Base-by-base conservation (phyloP, 768 basidiomycete genomes). In the Boletus reticuloceps region DNA sequence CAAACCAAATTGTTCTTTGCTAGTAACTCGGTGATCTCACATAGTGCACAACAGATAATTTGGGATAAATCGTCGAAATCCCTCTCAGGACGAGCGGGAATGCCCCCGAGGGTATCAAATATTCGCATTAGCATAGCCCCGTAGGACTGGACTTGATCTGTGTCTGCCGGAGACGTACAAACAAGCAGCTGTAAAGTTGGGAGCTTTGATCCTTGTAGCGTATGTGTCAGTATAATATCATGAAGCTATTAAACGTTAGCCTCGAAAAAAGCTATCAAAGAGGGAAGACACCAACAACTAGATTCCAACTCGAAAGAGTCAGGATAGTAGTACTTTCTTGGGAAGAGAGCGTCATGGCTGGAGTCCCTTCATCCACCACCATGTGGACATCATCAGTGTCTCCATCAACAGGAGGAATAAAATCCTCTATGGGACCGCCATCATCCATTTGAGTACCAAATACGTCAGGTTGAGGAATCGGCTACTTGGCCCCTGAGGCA, bases 161-260 rank as follows among this genome's bases (percentile, higher is more conserved):
- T 50, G 11, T 68, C 55, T 11, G 69, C 60, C 2, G 75, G 54
- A 12, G 71, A 60, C 13, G 70, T 67, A 32, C 75, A 71, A 48
- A 86, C 68, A 25, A 89, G 75, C 19, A 75, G 58, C 56, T 86
- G 84, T 20, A 88, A 71, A 4, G 85, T 84, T 16, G 75, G 68
- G 20, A 74, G 67, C 5, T 65, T 64, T 7, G 68, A 72, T 17
- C 68, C 64, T 1, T 73, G 71, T 31, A 73, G 66, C 3, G 73
- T 72, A 67, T 90, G 88, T 0, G 79, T 82, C 50, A 89, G 63
- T n/a, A 89, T 67, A 29, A 86, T 74, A 40, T 80, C 76, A 58
- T 80, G 82, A 45, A 89, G 69, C 88, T 90, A 41, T 37, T 13
- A 22, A 12, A 50, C 17, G 17, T 62, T 37, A 61, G 48, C 45